Base-by-base conservation (phyloP, 164 flowering plant genomes). In the Saururus chinensis region DNA sequence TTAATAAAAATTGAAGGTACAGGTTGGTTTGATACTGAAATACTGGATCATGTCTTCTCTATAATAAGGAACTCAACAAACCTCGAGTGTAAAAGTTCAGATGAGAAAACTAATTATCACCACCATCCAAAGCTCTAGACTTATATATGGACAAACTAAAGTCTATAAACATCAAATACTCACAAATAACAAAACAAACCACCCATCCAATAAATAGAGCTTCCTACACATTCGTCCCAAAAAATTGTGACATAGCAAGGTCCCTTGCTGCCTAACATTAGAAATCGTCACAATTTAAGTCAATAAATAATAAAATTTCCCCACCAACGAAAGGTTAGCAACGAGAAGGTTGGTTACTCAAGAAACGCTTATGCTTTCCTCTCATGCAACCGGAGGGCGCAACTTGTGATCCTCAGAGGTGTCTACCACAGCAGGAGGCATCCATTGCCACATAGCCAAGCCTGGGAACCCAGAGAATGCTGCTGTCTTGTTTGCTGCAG, bases 371-470 rank as follows among this genome's bases (percentile, higher is more conserved):
- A n/a, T 53, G 22, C 30, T 55, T 55, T 55, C 17, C 57, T 23
- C 25, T 53, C 64, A 85, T 40, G 90, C 90, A 71, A 77, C 91
- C 10, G 91, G 91, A 7, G 87, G 83, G 40, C 80, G 84, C 54
- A 83, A 79, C 26, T 76, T 74, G 62, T 81, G 86, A 66, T 85
- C 86, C 70, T 81, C 84, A 21, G 91, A 85, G 55, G 87, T 81
- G 73, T 85, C 91, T 53, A 79, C 78, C 7, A 77, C 70, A 41
- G 87, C 76, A 56, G 82, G 82, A 11, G 88, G 84, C 82, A 83
- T 74, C 69, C 82, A 83, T 62, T 81, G 87, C 91, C 84, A 83
- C 91, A 85, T 81, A 17, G 91, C 70, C 57, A 80, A 60, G 42
- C 83, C 86, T 19, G 90, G 90, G 62, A 77, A 81, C 17, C 86